Percentiles rank a stretch among this genome's conserved stretches.
Evolutionary conservation across 768 basidiomycete species (phyloP).

Genomic region (Nidularia sp.): DNA sequence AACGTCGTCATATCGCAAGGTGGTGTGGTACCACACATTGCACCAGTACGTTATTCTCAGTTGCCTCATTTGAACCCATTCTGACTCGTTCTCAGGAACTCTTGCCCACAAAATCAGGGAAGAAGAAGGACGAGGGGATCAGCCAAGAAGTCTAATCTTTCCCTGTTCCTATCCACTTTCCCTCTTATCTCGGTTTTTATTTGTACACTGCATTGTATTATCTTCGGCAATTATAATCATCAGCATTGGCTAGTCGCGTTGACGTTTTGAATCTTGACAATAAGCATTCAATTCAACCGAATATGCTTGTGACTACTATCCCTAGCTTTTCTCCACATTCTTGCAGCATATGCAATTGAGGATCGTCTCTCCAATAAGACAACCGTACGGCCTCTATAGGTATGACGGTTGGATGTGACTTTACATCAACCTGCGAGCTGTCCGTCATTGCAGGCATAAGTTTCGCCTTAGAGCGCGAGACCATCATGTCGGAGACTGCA

Average conservation of each 20-base stretch:
- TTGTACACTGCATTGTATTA: conserved; percentile 21
- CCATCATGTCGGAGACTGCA: too few species aligned
- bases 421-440: too few species aligned
- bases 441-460: too few species aligned
- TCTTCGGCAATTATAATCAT: conserved; percentile 7
- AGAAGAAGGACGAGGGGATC: conserved; percentile 40
- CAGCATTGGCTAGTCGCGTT: conserved; percentile 1
- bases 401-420: too few species aligned
- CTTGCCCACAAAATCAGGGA: conserved; percentile 38
- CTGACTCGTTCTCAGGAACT: conserved; percentile 22
- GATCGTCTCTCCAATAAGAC: too few species aligned
- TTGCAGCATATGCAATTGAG: too few species aligned
- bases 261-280: background rate
- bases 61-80: background rate
- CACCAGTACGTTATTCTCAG: conserved; percentile 25
- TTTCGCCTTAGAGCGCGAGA: too few species aligned
- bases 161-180: background rate
- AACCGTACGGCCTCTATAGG: too few species aligned
- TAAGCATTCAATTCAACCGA: background rate
- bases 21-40: conserved; percentile 76
- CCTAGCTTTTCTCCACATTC: too few species aligned
- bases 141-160: conserved; percentile 10
- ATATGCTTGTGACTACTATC: background rate
- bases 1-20: conserved; percentile 83
- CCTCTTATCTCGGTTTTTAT: conserved; percentile 10